These are phyloP conservation scores for Apiospora sp. DNA, from an alignment of 2,329 filamentous ascomycete species.

Conservation along the genomic window DNA sequence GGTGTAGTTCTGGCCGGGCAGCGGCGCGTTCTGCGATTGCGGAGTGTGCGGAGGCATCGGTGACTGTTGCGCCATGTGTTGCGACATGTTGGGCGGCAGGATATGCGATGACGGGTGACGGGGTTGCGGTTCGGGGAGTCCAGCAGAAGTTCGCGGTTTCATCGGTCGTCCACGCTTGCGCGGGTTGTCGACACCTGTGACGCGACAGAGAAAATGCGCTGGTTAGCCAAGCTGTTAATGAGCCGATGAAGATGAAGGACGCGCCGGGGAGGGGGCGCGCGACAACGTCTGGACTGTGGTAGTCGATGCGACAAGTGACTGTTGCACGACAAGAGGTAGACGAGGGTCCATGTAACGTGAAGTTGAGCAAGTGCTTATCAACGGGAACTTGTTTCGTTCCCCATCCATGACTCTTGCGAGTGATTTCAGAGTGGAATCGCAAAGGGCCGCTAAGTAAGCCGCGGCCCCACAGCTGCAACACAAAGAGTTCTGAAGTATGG, in stretches of 20 bases:
- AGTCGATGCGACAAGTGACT: conserved; percentile 10
- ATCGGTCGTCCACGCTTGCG: conserved; percentile 69
- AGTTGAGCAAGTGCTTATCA: conserved; percentile 7
- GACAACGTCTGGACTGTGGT: conserved; percentile 7
- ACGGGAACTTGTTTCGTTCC: background rate
- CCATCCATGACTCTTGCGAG: conserved; percentile 13
- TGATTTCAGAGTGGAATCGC: conserved; percentile 16
- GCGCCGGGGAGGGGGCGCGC: background rate
- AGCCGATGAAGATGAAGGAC: conserved; percentile 27
- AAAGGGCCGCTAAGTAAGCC: conserved; percentile 25
- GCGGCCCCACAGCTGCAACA: conserved; percentile 25
- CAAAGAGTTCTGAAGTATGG: background rate
- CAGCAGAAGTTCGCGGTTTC: conserved; percentile 62
- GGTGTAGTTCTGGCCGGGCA: conserved; percentile 52
- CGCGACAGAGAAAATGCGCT: conserved; percentile 34
- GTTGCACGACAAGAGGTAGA: conserved; percentile 26
- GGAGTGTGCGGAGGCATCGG: conserved; percentile 61
- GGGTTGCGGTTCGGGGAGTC: conserved; percentile 59
- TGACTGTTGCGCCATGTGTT: conserved; percentile 42
- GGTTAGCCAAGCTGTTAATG: conserved; percentile 30
- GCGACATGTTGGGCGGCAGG: conserved; percentile 57
- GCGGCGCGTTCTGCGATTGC: conserved; percentile 57
- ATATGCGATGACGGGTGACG: conserved; percentile 39
- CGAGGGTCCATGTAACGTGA: conserved; percentile 11
- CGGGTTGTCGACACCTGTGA: conserved; percentile 56